Evolutionary conservation across 192 early-diverging fungal species (phyloP), one percentile per base, ranked within the genome.

Genomic region (Cladochytrium replicatum): DNA sequence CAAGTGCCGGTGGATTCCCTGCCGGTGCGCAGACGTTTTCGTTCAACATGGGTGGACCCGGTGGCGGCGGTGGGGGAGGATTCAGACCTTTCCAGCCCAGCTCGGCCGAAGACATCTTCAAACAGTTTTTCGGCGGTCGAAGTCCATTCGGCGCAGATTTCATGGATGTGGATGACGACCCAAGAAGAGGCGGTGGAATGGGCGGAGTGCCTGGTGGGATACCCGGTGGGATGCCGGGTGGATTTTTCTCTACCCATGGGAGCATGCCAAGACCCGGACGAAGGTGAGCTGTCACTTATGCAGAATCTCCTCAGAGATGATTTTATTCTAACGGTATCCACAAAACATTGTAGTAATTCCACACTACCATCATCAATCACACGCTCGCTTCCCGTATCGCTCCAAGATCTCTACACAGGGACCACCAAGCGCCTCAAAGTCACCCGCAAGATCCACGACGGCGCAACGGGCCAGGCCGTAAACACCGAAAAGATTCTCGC

Each of bases 331-430:
- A n/a, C n/a, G n/a, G 41, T 31, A 13, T 19, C 38, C 6, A 27
- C 44, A 41, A 28, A 25, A 69, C 53, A 3, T 25, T 30, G 26
- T 26, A 51, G 28, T 50, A 57, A 4, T 50, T 57, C 51, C 56
- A 65, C 32, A 48, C 55, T 34, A 28, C 44, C 46, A 53, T 25
- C 60, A 27, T 11, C 62, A 51, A 69, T 91, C 21, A 77, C 79
- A 29, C 71, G 85, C 17, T 59, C 63, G 13, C 67, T 99, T 32
- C 79, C 83, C 0, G 74, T 89, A 28, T 66, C 85, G n/a, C 78
- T 99, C 37, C 88, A 93, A 57, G 96, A 96, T 39, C 60, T 99
- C 45, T 88, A 88, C 64, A 89, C 72, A 28, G 96, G 96, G 26
- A 66, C 72, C 11, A 85, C 86, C 32, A 99, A 96, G 64, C 78